Percentiles rank a stretch among this genome's conserved stretches.
Evolutionary conservation across 805 yeast species (phyloP).

Genomic region (Candida saitoana): DNA sequence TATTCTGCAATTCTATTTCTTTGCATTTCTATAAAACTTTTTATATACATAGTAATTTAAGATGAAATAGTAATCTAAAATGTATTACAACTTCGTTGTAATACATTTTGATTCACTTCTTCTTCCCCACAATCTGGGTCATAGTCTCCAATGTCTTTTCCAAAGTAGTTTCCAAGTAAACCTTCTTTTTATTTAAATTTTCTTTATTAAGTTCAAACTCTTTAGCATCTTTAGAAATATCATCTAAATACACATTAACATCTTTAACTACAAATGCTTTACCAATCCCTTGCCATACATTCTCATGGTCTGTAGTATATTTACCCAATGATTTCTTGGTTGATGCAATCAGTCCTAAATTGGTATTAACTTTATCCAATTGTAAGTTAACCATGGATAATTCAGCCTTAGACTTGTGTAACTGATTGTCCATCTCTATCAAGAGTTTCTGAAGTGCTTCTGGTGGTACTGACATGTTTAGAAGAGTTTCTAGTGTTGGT

Average conservation of each 20-base stretch:
- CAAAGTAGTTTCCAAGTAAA: constrained; percentile 70
- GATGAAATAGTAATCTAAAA: too few species aligned
- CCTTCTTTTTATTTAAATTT: constrained; percentile 62
- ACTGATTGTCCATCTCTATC: constrained; percentile 63
- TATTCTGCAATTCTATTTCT: too few species aligned
- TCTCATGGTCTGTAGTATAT: constrained; percentile 37
- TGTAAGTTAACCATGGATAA: constrained; percentile 52
- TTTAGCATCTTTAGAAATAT: constrained; percentile 48
- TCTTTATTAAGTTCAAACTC: constrained; percentile 55
- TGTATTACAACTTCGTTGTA: too few species aligned
- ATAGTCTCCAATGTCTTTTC: constrained; percentile 67
- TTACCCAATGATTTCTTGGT: constrained; percentile 53
- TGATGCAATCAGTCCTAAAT: constrained; percentile 49
- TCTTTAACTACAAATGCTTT: constrained; percentile 58
- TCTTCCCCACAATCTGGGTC: constrained; percentile 39
- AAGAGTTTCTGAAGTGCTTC: constrained; percentile 52
- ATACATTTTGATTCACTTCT: not conserved
- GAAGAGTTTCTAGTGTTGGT: too few species aligned
- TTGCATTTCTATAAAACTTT: too few species aligned
- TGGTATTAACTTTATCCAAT: constrained; percentile 45
- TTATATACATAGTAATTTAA: too few species aligned
- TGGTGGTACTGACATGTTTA: constrained; percentile 17
- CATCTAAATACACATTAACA: constrained; percentile 43
- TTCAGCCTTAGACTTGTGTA: constrained; percentile 56
- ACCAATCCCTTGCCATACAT: constrained; percentile 84